Conservation (phyloP, 129 eudicot genomes). For the Kitagawia praeruptora region DNA sequence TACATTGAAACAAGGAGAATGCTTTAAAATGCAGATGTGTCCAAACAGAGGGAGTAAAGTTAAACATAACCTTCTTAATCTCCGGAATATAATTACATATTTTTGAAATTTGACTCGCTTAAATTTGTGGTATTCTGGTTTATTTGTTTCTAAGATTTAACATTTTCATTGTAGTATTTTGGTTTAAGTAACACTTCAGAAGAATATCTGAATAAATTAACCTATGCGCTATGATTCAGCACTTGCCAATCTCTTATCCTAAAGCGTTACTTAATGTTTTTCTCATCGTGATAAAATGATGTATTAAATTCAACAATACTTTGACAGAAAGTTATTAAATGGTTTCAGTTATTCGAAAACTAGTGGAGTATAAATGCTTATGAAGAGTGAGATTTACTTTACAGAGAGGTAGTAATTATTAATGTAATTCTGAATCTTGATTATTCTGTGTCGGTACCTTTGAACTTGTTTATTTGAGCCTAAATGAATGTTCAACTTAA, state of each 20-base stretch:
- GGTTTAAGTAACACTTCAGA: not conserved
- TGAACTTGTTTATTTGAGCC: not conserved
- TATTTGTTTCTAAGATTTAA: not conserved
- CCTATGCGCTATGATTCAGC: not conserved
- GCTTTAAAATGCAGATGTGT: not conserved
- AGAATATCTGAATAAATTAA: not conserved
- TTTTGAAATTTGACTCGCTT: not conserved
- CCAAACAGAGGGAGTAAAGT: not conserved
- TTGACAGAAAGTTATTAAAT: not conserved
- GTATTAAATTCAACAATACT: not conserved
- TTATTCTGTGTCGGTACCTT: not conserved
- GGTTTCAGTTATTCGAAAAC: not conserved
- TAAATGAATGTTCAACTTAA: not conserved
- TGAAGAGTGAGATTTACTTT: not conserved
- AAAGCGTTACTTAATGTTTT: not conserved
- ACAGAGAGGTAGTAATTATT: not conserved
- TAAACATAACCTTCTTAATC: not conserved
- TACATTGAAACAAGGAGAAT: not conserved
- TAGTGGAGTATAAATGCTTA: not conserved
- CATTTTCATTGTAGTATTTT: not conserved
- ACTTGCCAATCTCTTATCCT: not conserved
- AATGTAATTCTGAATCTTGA: not conserved
- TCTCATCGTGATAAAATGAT: not conserved
- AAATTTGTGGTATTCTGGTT: not conserved
- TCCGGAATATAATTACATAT: not conserved